Evolutionary conservation across 441 rosid genomes (phyloP), one percentile per base, ranked within the genome.

Genomic region (Pelargonium citronellum): DNA sequence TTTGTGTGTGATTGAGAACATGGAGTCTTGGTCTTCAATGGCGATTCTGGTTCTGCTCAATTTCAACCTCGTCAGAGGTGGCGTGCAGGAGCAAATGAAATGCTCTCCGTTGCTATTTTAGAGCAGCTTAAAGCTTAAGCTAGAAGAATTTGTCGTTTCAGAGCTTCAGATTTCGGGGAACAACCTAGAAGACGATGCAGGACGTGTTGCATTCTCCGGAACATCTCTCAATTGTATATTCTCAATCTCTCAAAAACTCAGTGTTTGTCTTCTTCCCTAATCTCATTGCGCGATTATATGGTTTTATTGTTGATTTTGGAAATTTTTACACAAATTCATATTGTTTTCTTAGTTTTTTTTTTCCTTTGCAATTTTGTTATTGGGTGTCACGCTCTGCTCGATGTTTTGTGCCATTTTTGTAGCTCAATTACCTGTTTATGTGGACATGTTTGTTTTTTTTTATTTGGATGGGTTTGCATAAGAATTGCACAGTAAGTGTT

Each of bases 161-260:
- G 51, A 46, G 51, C 51, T 11, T 3, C 13, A 46, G 51, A 13
- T 46, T 46, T 46, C 37, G 37, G 4, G n/a, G 13, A 46, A 1
- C 51, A 46, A 11, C 37, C 30, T 27, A 27, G 30, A 27, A 27
- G 51, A 46, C 51, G 51, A 46, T 46, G 51, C 51, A 46, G 51
- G 51, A 46, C 51, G n/a, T 46, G n/a, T 46, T 46, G 51, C 51
- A 46, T 46, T 46, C 51, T 46, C 51, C 51, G 51, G 51, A 46
- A 1, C 51, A 46, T 46, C 51, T 46, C 51, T 11, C 51, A 2
- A 46, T 46, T 46, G 51, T 46, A 46, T 11, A 10, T 46, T 13
- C 51, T 13, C 51, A 2, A 12, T 8, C 51, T 44, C 51, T 44
- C 30, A 27, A 27, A 3, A 30, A 30, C 37, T 30, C 37, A 27